Evolutionary conservation across 2,329 filamentous ascomycete genomes (phyloP).

Genomic region (Cladosporium phlei): DNA sequence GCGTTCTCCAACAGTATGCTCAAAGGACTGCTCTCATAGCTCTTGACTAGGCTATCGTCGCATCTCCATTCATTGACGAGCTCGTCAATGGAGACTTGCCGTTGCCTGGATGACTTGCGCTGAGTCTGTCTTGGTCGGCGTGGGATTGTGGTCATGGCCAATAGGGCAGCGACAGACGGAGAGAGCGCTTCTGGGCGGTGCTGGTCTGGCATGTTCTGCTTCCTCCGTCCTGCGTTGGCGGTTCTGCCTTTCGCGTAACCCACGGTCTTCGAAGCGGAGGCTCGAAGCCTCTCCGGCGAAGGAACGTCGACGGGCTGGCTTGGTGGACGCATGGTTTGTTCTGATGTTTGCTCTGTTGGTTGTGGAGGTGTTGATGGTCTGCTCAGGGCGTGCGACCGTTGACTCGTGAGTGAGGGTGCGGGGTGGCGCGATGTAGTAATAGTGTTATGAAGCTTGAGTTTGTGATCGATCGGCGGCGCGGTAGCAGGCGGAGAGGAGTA

Average conservation of each 20-base stretch:
- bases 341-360: conserved; percentile 5
- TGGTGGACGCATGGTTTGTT: conserved; percentile 14
- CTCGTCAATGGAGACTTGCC: conserved; percentile 52
- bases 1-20: conserved; percentile 54
- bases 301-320: conserved; percentile 22
- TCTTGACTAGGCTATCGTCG: conserved; percentile 35
- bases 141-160: conserved; percentile 58
- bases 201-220: not conserved
- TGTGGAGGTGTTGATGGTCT: conserved; percentile 3
- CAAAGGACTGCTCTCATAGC: conserved; percentile 35
- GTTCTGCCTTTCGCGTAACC: conserved; percentile 1
- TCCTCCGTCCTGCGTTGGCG: not conserved
- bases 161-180: conserved; percentile 53
- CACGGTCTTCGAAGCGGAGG: conserved; percentile 10
- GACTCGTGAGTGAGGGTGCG: not conserved
- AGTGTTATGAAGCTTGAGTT: not conserved
- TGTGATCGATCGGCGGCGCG: conserved; percentile 16
- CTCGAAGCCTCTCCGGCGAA: conserved; percentile 13
- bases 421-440: conserved; percentile 5
- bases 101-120: conserved; percentile 37
- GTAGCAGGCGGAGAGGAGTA: conserved; percentile 35
- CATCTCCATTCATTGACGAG: conserved; percentile 52
- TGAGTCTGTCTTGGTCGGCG: conserved; percentile 38
- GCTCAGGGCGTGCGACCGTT: not conserved
- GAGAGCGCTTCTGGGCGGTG: conserved; percentile 42